A percentile compares a stretch with the other conserved stretches of the same genome.
Conservation (phyloP, 495 filamentous ascomycete species). For the Hypoxylon lenormandii region DNA sequence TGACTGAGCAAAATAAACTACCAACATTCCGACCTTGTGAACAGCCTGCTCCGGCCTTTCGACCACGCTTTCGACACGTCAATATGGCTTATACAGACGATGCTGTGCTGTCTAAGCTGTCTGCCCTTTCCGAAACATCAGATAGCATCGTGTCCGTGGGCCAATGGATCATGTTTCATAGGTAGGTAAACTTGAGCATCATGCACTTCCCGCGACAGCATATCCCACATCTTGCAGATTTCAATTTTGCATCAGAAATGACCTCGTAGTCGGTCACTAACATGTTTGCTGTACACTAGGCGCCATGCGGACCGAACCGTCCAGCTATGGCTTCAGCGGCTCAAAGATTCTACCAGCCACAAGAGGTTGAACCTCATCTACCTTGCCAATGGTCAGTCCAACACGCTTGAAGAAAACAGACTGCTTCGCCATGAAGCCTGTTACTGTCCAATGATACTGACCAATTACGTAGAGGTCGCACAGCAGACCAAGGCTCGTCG, state of each 20-base stretch:
- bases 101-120: slow-evolving; percentile 90
- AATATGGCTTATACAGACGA: slow-evolving; percentile 94
- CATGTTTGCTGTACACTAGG: slow-evolving; percentile 59
- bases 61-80: background rate
- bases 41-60: background rate
- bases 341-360: slow-evolving; percentile 83
- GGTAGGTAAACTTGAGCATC: slow-evolving; percentile 66
- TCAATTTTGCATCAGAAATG: background rate
- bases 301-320: slow-evolving; percentile 89
- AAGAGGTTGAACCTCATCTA: slow-evolving; percentile 94
- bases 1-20: slow-evolving; percentile 35
- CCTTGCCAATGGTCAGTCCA: slow-evolving; percentile 84
- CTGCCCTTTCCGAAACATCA: slow-evolving; percentile 92
- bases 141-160: slow-evolving; percentile 94
- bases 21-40: slow-evolving; percentile 2
- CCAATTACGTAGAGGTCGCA: slow-evolving; percentile 76
- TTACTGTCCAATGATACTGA: slow-evolving; percentile 44
- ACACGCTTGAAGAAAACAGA: background rate
- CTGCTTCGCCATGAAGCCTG: background rate
- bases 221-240: slow-evolving; percentile 11
- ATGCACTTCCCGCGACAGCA: slow-evolving; percentile 15
- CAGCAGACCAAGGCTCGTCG: slow-evolving; percentile 92
- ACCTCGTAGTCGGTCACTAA: slow-evolving; percentile 26
- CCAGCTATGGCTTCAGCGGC: slow-evolving; percentile 85
- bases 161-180: slow-evolving; percentile 99